A percentile compares a stretch with the other conserved stretches of the same genome.
Conservation (phyloP, 2,329 filamentous ascomycete species). For the Leptographium wingfieldii region DNA sequence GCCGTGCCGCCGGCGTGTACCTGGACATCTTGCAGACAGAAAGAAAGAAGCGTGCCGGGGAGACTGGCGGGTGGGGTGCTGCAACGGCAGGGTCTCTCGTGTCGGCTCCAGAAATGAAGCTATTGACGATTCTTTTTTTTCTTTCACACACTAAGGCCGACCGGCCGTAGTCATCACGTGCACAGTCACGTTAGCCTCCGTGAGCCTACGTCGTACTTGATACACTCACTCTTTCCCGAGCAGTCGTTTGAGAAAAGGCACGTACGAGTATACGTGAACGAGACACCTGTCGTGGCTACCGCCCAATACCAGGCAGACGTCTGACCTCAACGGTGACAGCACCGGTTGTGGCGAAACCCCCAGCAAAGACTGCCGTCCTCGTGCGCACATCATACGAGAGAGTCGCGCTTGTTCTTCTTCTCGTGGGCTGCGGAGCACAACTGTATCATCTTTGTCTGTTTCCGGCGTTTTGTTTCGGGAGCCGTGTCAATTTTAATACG, state of each 20-base stretch:
- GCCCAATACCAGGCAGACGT: too few relatives aligned
- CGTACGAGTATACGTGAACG: too few relatives aligned
- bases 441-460: not conserved
- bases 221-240: too few relatives aligned
- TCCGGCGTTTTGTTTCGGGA: not conserved
- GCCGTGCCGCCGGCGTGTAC: conserved; percentile 11
- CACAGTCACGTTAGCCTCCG: too few relatives aligned
- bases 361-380: too few relatives aligned
- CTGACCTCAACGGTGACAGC: too few relatives aligned
- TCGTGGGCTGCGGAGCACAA: not conserved
- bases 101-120: not conserved
- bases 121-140: not conserved
- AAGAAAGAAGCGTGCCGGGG: not conserved
- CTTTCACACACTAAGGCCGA: not conserved
- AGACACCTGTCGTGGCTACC: too few relatives aligned
- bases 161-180: not conserved
- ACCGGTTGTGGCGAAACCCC: too few relatives aligned
- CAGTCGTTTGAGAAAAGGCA: not conserved
- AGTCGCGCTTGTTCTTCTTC: not conserved
- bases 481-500: not conserved
- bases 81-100: not conserved
- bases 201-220: too few relatives aligned
- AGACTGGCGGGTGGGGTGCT: not conserved
- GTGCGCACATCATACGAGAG: not conserved
- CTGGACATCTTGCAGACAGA: conserved; percentile 4